phyloP scores from a whole-genome alignment of 2,329 filamentous ascomycete species.

The Apiospora arundinis region DNA sequence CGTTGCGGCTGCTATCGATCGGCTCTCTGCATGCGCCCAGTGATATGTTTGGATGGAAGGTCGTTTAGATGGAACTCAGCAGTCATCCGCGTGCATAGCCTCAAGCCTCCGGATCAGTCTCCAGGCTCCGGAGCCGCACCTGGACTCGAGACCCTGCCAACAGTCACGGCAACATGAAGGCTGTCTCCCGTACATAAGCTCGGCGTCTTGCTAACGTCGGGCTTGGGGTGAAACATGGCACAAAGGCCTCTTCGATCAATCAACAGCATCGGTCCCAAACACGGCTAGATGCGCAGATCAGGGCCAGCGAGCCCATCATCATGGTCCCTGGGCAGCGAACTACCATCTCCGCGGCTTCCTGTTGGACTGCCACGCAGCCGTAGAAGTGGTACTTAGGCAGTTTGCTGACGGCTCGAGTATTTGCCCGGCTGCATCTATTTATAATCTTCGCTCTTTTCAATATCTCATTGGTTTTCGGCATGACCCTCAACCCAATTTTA shows the following conservation, averaged over 20 bases:
- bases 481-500: background rate
- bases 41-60: conserved; percentile 8
- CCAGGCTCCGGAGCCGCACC: background rate
- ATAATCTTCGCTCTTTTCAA: background rate
- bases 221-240: conserved; percentile 23
- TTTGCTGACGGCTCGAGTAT: background rate
- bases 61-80: conserved; percentile 23
- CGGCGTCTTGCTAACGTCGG: background rate
- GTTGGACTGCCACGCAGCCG: background rate
- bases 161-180: background rate
- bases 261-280: conserved; percentile 8
- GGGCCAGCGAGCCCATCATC: background rate
- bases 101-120: conserved; percentile 14
- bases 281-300: conserved; percentile 21
- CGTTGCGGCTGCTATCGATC: conserved; percentile 11
- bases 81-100: conserved; percentile 10
- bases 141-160: background rate
- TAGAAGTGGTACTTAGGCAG: background rate
- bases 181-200: conserved; percentile 14
- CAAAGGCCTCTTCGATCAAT: conserved; percentile 7
- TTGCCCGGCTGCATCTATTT: background rate
- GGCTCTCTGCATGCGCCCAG: background rate
- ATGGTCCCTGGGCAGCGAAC: background rate
- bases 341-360: background rate
- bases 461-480: background rate